Evolutionary conservation across 306 rosid species (phyloP), one percentile per base, ranked within the genome.

Genomic region (Vachellia pachyceras): DNA sequence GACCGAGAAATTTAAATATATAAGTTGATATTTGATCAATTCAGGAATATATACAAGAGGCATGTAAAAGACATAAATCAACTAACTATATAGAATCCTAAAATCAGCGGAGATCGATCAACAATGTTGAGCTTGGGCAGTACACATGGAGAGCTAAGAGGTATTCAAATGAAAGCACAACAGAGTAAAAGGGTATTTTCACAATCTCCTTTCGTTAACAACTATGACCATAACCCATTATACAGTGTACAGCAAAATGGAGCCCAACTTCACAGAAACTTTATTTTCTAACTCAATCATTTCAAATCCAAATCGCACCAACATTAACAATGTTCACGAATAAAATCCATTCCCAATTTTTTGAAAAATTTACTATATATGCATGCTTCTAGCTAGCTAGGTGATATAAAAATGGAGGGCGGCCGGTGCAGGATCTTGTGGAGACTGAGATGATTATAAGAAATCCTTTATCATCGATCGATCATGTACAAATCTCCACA

Each of bases 241-340:
- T 74, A 78, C 73, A 83, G 81, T 79, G 55, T 84, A 77, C 89
- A 80, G 49, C 78, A 83, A 67, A 86, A 83, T 47, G 52, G 25
- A 47, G 65, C 39, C 45, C 47, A 14, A 35, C 55, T 40, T 76
- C 83, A 55, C 41, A 68, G 35, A 14, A 76, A 42, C 63, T 75
- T 10, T 20, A 37, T n/a, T n/a, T n/a, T n/a, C n/a, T n/a, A n/a
- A n/a, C n/a, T n/a, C n/a, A n/a, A n/a, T n/a, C n/a, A n/a, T n/a
- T n/a, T n/a, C n/a, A n/a, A n/a, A n/a, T n/a, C n/a, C n/a, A n/a
- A n/a, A n/a, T n/a, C n/a, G n/a, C n/a, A n/a, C n/a, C n/a, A n/a
- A n/a, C n/a, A n/a, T n/a, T n/a, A n/a, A n/a, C n/a, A n/a, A n/a
- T n/a, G n/a, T n/a, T n/a, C n/a, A n/a, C n/a, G n/a, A n/a, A n/a